These are phyloP conservation scores for Aspergillus luchuensis DNA, from an alignment of 2,329 filamentous ascomycete species.

Conservation along the genomic window DNA sequence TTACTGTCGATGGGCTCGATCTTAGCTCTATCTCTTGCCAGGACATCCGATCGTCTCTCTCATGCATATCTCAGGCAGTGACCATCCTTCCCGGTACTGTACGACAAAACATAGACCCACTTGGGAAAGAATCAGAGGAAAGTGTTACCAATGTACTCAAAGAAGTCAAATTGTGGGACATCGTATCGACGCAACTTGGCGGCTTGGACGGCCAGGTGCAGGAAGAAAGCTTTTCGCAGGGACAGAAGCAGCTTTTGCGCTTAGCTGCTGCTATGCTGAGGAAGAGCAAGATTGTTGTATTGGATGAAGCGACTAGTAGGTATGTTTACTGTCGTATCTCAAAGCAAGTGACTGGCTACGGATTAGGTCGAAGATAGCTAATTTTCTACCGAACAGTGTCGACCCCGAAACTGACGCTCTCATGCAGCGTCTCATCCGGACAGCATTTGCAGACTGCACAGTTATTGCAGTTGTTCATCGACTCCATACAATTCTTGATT, in stretches of 20 bases:
- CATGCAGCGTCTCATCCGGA: constrained; percentile 6
- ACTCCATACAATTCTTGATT: neutral
- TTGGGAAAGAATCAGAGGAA: neutral
- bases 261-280: constrained; percentile 5
- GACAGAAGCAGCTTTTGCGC: constrained; percentile 1
- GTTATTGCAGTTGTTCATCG: constrained; percentile 1
- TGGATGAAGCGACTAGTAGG: constrained; percentile 4
- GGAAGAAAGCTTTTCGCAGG: constrained; percentile 4
- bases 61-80: neutral
- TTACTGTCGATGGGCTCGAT: neutral
- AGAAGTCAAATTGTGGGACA: constrained; percentile 8
- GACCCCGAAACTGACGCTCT: constrained; percentile 4
- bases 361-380: neutral
- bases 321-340: neutral
- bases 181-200: constrained; percentile 1
- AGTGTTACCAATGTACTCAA: constrained; percentile 3
- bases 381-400: neutral
- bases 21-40: neutral
- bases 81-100: neutral
- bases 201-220: neutral
- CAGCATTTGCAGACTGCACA: neutral
- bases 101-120: constrained; percentile 2
- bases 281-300: constrained; percentile 1
- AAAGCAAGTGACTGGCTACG: neutral
- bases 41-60: neutral